Percentiles rank a stretch among this genome's conserved stretches.
phyloP scores from a whole-genome alignment of 169 alveolate species.

The Condylostoma magnum region DNA sequence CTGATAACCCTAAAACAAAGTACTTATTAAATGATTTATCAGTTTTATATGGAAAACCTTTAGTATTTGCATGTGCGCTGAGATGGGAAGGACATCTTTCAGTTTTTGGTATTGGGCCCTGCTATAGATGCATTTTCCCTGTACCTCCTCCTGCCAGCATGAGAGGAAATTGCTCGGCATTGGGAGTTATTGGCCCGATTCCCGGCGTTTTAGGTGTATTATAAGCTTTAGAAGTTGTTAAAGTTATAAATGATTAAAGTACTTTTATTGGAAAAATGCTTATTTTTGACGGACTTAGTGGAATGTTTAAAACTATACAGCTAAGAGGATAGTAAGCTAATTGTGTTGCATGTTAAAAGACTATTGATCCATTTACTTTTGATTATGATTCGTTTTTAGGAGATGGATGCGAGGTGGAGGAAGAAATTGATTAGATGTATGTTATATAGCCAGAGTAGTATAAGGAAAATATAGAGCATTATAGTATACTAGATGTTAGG shows the following conservation, averaged over 20 bases:
- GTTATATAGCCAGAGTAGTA: too few species aligned
- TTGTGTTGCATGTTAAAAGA: conserved; percentile 69
- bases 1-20: conserved; percentile 86
- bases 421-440: too few species aligned
- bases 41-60: conserved; percentile 71
- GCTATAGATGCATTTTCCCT: conserved; percentile 89
- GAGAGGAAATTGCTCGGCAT: conserved; percentile 68
- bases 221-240: conserved; percentile 81
- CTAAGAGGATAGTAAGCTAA: conserved; percentile 55
- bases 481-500: too few species aligned
- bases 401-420: conserved; percentile 29
- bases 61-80: conserved; percentile 85
- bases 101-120: conserved; percentile 81
- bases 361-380: conserved; percentile 32
- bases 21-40: conserved; percentile 87
- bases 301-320: conserved; percentile 61
- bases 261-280: conserved; percentile 69
- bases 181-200: conserved; percentile 87
- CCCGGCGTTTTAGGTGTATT: conserved; percentile 86
- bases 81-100: conserved; percentile 90
- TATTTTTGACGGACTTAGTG: conserved; percentile 72
- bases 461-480: too few species aligned
- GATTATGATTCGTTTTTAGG: conserved; percentile 60
- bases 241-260: conserved; percentile 63
- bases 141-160: conserved; percentile 71